Evolutionary conservation across 768 basidiomycete genomes (phyloP).

Genomic region (Tricholoma terreum): DNA sequence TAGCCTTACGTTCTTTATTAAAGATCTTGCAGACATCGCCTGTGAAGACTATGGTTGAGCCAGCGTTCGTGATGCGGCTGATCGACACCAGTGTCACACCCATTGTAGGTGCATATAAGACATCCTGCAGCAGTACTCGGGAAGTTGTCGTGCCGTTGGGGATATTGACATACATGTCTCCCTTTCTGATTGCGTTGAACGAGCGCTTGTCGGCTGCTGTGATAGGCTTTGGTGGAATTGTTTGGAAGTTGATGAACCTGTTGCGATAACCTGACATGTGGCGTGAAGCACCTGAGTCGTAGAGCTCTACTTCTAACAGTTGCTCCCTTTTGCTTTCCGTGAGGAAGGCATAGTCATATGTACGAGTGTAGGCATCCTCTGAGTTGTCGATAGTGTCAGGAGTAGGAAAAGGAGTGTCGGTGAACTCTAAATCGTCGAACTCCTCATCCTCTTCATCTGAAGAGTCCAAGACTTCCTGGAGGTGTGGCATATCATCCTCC

Average conservation of each 20-base stretch:
- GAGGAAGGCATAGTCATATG: not conserved
- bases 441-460: no score
- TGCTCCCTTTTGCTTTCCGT: not conserved
- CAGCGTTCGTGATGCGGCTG: not conserved
- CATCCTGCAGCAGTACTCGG: conserved; percentile 4
- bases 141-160: conserved; percentile 13
- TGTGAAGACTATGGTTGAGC: conserved; percentile 1
- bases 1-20: conserved; percentile 2
- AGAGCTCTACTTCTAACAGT: conserved; percentile 14
- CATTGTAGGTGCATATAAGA: conserved; percentile 9
- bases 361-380: not conserved
- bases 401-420: not conserved
- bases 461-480: no score
- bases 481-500: no score
- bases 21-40: conserved; percentile 11
- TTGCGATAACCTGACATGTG: conserved; percentile 12
- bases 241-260: conserved; percentile 17
- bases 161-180: conserved; percentile 19
- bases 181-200: conserved; percentile 19
- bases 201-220: conserved; percentile 20
- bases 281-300: conserved; percentile 14
- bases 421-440: not conserved
- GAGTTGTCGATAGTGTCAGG: not conserved
- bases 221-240: conserved; percentile 16
- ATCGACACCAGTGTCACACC: conserved; percentile 7